Base-by-base conservation (phyloP, 441 rosid genomes). In the Eruca vesicaria region DNA sequence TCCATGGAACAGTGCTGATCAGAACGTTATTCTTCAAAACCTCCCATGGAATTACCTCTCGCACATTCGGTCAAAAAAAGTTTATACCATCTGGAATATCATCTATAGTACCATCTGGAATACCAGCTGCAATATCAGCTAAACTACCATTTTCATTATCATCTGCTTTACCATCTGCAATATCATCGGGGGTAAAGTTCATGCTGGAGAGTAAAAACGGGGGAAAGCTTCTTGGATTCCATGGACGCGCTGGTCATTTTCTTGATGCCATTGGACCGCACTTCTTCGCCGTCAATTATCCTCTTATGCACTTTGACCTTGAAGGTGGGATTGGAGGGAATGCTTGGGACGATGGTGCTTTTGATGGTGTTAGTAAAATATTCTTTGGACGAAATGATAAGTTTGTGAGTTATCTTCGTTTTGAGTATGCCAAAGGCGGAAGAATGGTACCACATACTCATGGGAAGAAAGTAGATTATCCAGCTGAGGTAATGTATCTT, bases 311-410 rank as follows among this genome's bases (percentile, higher is more conserved):
- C 31, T 77, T 77, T 58, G 14, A 36, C 5, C 18, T 0, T 9
- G 26, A 66, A 65, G 80, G 80, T 35, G 80, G 80, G 5, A 55
- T 11, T 38, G 81, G 69, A 19, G 77, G 81, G 9, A 31, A 1
- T 18, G 56, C 77, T 59, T 72, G 81, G 81, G 73, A 78, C 50
- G 81, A 72, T 72, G 77, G 77, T 2, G 73, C 71, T 66, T 71
- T 29, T 6, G 76, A 71, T n/a, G 77, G 76, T 32, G 57, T 77
- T 41, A 72, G 64, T 19, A 78, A 72, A 78, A 16, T 78, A 10
- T 4, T 52, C 2, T 69, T 78, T 66, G 73, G 77, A 26, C 12
- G 18, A 60, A 14, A 15, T 52, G 68, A 68, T 59, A 65, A 21
- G 21, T 28, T 4, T 48, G 69, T 78, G n/a, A n/a, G 68, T 36